A percentile compares a stretch with the other conserved stretches of the same genome.
phyloP scores from a whole-genome alignment of 768 basidiomycete genomes.

The Tylopilus vinaceipallidus region DNA sequence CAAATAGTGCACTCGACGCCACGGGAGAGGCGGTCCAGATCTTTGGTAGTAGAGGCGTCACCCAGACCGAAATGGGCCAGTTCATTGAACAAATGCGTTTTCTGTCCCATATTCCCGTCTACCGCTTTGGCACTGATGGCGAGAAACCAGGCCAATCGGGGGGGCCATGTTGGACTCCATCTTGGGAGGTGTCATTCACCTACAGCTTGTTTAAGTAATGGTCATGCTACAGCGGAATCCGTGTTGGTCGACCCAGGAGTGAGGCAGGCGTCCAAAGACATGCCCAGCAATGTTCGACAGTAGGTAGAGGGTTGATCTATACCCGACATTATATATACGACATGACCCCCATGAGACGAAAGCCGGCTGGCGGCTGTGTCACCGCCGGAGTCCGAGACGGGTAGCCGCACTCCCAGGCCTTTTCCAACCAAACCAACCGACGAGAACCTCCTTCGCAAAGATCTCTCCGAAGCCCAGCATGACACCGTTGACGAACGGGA shows the following conservation, averaged over 20 bases:
- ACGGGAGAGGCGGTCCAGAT: slow-evolving; percentile 74
- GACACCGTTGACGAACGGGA: slow-evolving; percentile 91
- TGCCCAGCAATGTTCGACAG: slow-evolving; percentile 51
- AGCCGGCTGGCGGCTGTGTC: neutral
- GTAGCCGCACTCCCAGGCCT: slow-evolving; percentile 24
- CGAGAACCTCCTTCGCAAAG: slow-evolving; percentile 76
- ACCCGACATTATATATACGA: neutral
- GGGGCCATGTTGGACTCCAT: slow-evolving; percentile 24
- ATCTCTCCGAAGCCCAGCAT: slow-evolving; percentile 98
- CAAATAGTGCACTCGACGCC: slow-evolving; percentile 52
- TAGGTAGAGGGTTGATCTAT: slow-evolving; percentile 20
- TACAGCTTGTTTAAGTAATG: neutral
- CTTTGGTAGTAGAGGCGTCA: slow-evolving; percentile 86
- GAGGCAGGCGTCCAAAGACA: slow-evolving; percentile 53
- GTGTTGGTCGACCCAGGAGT: slow-evolving; percentile 61
- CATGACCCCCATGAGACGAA: neutral
- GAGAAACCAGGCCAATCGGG: slow-evolving; percentile 18
- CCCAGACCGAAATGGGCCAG: slow-evolving; percentile 77
- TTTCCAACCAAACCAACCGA: slow-evolving; percentile 50
- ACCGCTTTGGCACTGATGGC: no score
- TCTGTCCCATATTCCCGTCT: no score
- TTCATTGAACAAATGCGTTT: slow-evolving; percentile 69
- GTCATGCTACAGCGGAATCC: slow-evolving; percentile 43
- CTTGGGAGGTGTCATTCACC: slow-evolving; percentile 21
- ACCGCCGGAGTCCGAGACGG: slow-evolving; percentile 27